phyloP scores from a whole-genome alignment of 208 protist species.

The Porcisia deanei region DNA sequence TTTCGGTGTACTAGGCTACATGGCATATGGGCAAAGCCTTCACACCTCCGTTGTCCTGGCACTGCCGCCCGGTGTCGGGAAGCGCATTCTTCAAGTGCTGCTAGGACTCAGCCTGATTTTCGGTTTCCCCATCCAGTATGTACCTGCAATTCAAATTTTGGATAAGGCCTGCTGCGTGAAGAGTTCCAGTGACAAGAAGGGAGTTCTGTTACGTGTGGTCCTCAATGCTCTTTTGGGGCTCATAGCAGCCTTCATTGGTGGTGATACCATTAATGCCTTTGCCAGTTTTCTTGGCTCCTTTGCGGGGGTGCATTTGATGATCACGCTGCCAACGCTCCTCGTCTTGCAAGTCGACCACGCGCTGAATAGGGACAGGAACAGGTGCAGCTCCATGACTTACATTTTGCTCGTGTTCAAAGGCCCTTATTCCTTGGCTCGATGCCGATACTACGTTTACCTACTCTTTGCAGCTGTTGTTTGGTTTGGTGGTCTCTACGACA shows the following conservation, averaged over 20 bases:
- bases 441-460: slow-evolving; percentile 54
- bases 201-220: slow-evolving; percentile 42
- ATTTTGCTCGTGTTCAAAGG: slow-evolving; percentile 45
- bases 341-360: slow-evolving; percentile 52
- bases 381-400: slow-evolving; percentile 39
- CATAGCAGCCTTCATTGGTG: slow-evolving; percentile 58
- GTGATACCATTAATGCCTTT: slow-evolving; percentile 74
- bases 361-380: slow-evolving; percentile 31
- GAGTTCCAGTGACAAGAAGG: slow-evolving; percentile 32
- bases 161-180: slow-evolving; percentile 58
- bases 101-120: slow-evolving; percentile 74
- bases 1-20: slow-evolving; percentile 73
- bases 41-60: slow-evolving; percentile 73
- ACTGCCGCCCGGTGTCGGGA: slow-evolving; percentile 46
- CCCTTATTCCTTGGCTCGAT: slow-evolving; percentile 35
- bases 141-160: slow-evolving; percentile 83
- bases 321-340: slow-evolving; percentile 70
- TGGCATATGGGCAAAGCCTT: slow-evolving; percentile 67
- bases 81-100: slow-evolving; percentile 48
- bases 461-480: slow-evolving; percentile 49
- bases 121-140: slow-evolving; percentile 78
- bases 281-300: slow-evolving; percentile 83
- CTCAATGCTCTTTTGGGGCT: slow-evolving; percentile 61
- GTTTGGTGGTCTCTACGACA: slow-evolving; percentile 62
- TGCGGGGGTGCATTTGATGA: slow-evolving; percentile 79